Evolutionary conservation across 768 basidiomycete species (phyloP).

Genomic region (Phaeotremella fagi): DNA sequence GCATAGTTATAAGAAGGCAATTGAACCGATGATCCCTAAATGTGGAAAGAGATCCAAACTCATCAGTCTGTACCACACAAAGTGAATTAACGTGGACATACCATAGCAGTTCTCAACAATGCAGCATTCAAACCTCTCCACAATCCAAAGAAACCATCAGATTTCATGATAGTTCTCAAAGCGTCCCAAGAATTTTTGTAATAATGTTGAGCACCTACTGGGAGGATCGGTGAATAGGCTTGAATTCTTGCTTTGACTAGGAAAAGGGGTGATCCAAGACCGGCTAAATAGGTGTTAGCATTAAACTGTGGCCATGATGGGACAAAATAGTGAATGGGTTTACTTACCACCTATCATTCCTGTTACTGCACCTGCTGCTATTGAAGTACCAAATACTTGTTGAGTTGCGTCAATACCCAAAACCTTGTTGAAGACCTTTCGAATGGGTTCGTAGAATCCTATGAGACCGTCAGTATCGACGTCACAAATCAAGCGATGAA

Average conservation of each 20-base stretch:
- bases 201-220: constrained; percentile 88
- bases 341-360: constrained; percentile 80
- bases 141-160: constrained; percentile 74
- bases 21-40: constrained; percentile 63
- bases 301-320: not conserved
- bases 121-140: constrained; percentile 90
- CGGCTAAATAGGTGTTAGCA: constrained; percentile 19
- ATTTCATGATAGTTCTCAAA: constrained; percentile 67
- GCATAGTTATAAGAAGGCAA: constrained; percentile 92
- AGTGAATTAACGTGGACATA: constrained; percentile 9
- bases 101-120: constrained; percentile 88
- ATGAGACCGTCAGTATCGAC: not conserved
- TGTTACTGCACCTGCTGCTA: constrained; percentile 80
- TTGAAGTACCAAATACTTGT: constrained; percentile 68
- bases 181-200: constrained; percentile 84
- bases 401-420: constrained; percentile 63
- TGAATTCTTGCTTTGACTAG: constrained; percentile 98
- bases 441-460: constrained; percentile 96
- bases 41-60: not conserved
- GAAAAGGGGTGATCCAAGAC: constrained; percentile 54
- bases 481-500: not conserved
- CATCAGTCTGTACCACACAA: not conserved
- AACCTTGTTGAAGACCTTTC: constrained; percentile 63
- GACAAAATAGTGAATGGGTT: not conserved
- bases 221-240: constrained; percentile 90